Evolutionary conservation across 257 asterid species (phyloP).

Genomic region (Solanum pennellii): DNA sequence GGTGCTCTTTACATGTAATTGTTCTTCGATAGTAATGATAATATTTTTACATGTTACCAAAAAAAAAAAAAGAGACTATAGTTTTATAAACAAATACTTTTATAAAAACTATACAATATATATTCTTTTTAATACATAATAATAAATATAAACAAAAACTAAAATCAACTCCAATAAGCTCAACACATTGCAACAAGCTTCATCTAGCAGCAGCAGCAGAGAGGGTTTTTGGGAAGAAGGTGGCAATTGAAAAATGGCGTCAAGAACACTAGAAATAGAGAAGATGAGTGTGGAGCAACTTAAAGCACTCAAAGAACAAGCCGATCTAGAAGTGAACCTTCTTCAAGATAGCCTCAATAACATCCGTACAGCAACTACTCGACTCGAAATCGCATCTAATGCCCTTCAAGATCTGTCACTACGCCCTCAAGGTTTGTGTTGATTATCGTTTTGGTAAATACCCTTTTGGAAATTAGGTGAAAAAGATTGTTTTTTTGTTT

Average conservation of each 20-base stretch:
- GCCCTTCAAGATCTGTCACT: constrained; percentile 78
- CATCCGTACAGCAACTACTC: constrained; percentile 73
- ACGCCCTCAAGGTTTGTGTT: constrained; percentile 56
- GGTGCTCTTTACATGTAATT: no score
- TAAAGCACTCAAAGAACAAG: constrained; percentile 69
- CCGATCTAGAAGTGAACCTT: constrained; percentile 68
- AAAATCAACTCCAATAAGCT: background rate
- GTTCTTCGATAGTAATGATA: no score
- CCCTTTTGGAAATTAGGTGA: background rate
- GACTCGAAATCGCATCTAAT: constrained; percentile 73
- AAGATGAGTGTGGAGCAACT: constrained; percentile 73
- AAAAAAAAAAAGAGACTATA: no score
- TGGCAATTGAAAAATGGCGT: constrained; percentile 3
- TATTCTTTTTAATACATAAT: no score
- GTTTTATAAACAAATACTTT: no score
- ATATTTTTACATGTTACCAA: no score
- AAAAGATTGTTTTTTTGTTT: background rate
- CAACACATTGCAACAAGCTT: background rate
- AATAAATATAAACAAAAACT: background rate
- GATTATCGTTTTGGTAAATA: background rate
- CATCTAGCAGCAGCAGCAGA: background rate
- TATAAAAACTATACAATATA: no score
- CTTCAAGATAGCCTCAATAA: constrained; percentile 82
- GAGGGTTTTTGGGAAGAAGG: background rate
- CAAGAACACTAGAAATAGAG: constrained; percentile 43